phyloP scores from a whole-genome alignment of 2,329 filamentous ascomycete genomes.

The Alternaria consortialis region DNA sequence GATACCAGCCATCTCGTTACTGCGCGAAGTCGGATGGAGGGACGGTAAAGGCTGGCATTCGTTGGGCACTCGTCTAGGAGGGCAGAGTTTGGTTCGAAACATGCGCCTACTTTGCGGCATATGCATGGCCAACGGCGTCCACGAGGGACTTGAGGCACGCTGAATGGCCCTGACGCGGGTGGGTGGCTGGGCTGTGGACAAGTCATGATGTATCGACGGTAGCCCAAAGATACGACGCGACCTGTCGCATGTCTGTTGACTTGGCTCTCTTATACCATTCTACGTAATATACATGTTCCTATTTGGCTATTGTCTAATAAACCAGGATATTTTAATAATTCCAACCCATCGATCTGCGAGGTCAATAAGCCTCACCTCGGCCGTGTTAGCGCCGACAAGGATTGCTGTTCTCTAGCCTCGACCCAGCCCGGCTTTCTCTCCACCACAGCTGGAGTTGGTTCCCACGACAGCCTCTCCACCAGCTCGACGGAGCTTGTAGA shows the following conservation, averaged over 20 bases:
- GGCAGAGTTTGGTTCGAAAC: constrained; percentile 7
- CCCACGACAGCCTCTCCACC: constrained; percentile 17
- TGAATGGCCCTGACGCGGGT: constrained; percentile 11
- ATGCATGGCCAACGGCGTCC: constrained; percentile 20
- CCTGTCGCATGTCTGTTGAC: neutral
- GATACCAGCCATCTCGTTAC: constrained; percentile 11
- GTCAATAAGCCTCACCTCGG: constrained; percentile 10
- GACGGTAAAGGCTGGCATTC: constrained; percentile 15
- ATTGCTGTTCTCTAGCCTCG: constrained; percentile 23
- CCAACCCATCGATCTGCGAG: neutral
- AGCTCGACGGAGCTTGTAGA: constrained; percentile 19
- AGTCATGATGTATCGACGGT: constrained; percentile 8
- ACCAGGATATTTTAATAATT: neutral
- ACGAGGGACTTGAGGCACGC: constrained; percentile 18
- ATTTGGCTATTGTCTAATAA: neutral
- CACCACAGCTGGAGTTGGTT: constrained; percentile 17
- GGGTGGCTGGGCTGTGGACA: constrained; percentile 14
- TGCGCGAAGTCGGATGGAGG: constrained; percentile 1
- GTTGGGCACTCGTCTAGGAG: constrained; percentile 4
- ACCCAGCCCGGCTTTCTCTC: constrained; percentile 19
- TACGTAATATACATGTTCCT: neutral
- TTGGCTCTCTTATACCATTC: neutral
- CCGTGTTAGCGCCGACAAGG: constrained; percentile 22
- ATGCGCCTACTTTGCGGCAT: constrained; percentile 4
- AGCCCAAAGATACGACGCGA: constrained; percentile 1